Evolutionary conservation across 1,139 yeast genomes (phyloP), one percentile per base, ranked within the genome.

Genomic region (Hansenula lynferdii): DNA sequence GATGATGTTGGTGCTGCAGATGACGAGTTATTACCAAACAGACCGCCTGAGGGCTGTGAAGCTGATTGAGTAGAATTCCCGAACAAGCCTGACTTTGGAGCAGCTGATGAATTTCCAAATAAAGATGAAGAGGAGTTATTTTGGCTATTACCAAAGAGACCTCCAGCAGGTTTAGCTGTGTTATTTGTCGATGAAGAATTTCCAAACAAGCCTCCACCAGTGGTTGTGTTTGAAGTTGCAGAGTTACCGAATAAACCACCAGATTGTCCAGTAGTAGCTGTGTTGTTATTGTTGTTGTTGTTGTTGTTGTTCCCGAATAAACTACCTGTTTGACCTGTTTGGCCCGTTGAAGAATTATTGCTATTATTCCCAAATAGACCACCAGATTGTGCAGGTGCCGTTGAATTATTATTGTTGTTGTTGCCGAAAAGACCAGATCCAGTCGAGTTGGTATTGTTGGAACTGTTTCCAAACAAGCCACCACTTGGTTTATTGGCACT

Each of bases 281-380:
- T 56, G 38, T 47, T 11, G 50, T 39, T n/a, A n/a, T n/a, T n/a
- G n/a, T n/a, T n/a, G n/a, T n/a, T n/a, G n/a, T n/a, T n/a, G n/a
- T n/a, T n/a, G n/a, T n/a, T n/a, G 40, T 44, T 37, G n/a, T 48
- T 57, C 33, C 46, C 42, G 15, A 58, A 59, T 35, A 57, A 54
- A 31, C 48, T 50, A 11, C 46, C 19, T n/a, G n/a, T n/a, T n/a
- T n/a, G n/a, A 23, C 26, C n/a, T 12, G 26, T 4, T 36, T 38
- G 8, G 34, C 28, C 16, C 42, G 19, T 16, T n/a, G n/a, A n/a
- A 36, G 26, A 11, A 37, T 33, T 23, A 45, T 22, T 24, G 15
- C n/a, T 24, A 24, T n/a, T 24, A 15, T 24, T 24, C 6, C 26
- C 26, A 60, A 71, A 68, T n/a, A 67, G 51, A 4, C 71, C 64